Evolutionary conservation across 805 yeast species (phyloP).

Genomic region (Saturnispora silvae): DNA sequence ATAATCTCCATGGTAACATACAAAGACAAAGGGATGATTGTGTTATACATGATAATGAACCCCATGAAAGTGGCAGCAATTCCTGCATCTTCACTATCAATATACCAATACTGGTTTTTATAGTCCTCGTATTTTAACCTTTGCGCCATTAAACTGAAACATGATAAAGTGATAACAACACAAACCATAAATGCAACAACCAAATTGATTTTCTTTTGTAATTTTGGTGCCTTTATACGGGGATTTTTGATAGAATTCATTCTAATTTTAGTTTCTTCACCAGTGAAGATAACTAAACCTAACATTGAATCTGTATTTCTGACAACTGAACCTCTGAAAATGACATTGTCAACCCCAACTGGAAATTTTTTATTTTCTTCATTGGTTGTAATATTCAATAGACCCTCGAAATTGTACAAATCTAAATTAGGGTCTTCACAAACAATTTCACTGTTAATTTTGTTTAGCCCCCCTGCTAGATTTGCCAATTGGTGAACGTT

Average conservation of each 20-base stretch:
- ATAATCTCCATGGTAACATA: constrained; percentile 96
- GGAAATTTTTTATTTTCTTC: constrained; percentile 37
- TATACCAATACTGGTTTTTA: constrained; percentile 57
- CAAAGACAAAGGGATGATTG: constrained; percentile 86
- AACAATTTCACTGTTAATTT: constrained; percentile 42
- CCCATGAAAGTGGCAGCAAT: constrained; percentile 89
- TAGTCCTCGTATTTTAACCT: constrained; percentile 36
- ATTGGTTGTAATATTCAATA: constrained; percentile 29
- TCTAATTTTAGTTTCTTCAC: constrained; percentile 91
- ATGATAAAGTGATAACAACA: constrained; percentile 63
- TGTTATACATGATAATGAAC: constrained; percentile 92
- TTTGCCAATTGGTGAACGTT: constrained; percentile 45
- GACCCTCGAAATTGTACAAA: constrained; percentile 85
- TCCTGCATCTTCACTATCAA: constrained; percentile 64
- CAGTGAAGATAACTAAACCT: constrained; percentile 84
- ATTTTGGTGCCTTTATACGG: constrained; percentile 84
- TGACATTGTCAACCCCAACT: constrained; percentile 68
- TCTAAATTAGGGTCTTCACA: constrained; percentile 90
- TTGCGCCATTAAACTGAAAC: constrained; percentile 77
- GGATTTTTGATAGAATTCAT: constrained; percentile 91
- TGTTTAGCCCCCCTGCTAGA: constrained; percentile 39
- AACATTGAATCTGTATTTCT: constrained; percentile 69
- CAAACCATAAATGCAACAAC: constrained; percentile 83
- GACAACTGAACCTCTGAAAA: constrained; percentile 82
- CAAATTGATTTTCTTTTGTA: constrained; percentile 71